These are phyloP conservation scores for Daldinia decipiens DNA, from an alignment of 495 filamentous ascomycete species.

Conservation along the genomic window DNA sequence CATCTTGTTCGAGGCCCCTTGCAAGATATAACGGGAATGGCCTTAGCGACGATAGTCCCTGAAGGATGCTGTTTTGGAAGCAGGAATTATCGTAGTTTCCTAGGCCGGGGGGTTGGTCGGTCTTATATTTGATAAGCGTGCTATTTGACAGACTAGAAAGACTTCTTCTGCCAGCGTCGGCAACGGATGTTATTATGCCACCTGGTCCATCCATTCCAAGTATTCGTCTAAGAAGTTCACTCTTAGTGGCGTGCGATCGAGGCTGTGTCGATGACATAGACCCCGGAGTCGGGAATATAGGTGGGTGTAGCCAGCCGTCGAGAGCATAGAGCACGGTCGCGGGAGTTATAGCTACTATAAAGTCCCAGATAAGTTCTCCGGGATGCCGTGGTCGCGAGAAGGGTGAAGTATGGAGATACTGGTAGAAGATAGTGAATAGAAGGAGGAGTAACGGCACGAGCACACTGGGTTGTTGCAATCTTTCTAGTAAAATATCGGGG, in stretches of 20 bases:
- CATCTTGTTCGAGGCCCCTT: constrained; percentile 46
- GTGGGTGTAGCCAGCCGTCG: constrained; percentile 59
- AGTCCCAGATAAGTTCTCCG: constrained; percentile 69
- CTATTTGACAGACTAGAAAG: constrained; percentile 62
- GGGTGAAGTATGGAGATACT: constrained; percentile 47
- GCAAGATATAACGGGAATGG: constrained; percentile 66
- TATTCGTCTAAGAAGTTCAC: constrained; percentile 72
- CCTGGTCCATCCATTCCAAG: constrained; percentile 68
- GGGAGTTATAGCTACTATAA: constrained; percentile 69
- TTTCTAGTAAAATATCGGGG: constrained; percentile 42
- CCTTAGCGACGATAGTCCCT: constrained; percentile 81
- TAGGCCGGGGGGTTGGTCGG: constrained; percentile 74
- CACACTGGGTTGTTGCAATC: constrained; percentile 48
- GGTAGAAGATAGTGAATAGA: constrained; percentile 56
- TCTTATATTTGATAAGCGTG: constrained; percentile 48
- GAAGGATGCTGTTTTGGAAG: constrained; percentile 96
- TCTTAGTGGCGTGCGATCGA: constrained; percentile 66
- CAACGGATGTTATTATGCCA: constrained; percentile 52
- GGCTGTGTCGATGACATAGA: constrained; percentile 28
- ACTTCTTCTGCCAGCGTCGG: constrained; percentile 53
- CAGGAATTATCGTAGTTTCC: constrained; percentile 96
- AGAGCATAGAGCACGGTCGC: constrained; percentile 67
- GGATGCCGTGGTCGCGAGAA: constrained; percentile 48
- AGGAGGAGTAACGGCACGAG: constrained; percentile 54
- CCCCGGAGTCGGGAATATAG: constrained; percentile 46